phyloP scores from a whole-genome alignment of 73 alveolate genomes.

The Paramecium caudatum region DNA sequence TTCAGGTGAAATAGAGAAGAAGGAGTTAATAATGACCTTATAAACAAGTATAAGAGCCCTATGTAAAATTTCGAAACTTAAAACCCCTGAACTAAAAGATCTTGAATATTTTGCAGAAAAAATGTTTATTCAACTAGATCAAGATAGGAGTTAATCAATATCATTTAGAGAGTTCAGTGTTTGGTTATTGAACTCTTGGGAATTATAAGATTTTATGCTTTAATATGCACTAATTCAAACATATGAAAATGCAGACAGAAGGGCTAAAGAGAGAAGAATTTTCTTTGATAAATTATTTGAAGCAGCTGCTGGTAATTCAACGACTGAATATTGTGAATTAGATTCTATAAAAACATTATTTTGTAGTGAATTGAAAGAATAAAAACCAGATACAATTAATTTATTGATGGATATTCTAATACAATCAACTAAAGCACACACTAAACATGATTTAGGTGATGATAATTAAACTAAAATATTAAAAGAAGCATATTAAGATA shows the following conservation, averaged over 20 bases:
- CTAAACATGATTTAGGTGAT: background rate
- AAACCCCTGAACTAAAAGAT: slow-evolving; percentile 68
- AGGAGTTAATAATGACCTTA: slow-evolving; percentile 59
- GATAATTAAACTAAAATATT: slow-evolving; percentile 32
- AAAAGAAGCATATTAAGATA: slow-evolving; percentile 68
- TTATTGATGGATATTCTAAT: slow-evolving; percentile 50
- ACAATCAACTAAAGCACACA: slow-evolving; percentile 33
- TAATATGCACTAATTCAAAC: slow-evolving; percentile 69
- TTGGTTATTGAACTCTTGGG: slow-evolving; percentile 73
- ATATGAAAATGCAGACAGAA: slow-evolving; percentile 76
- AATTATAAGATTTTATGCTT: slow-evolving; percentile 70
- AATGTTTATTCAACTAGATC: slow-evolving; percentile 68
- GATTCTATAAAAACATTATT: slow-evolving; percentile 58
- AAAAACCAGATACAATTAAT: background rate
- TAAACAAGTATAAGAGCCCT: slow-evolving; percentile 72
- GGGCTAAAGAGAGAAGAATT: slow-evolving; percentile 63
- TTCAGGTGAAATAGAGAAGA: slow-evolving; percentile 62
- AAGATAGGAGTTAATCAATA: slow-evolving; percentile 68
- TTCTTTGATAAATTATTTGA: slow-evolving; percentile 66
- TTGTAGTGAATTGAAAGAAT: slow-evolving; percentile 31
- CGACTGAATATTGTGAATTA: slow-evolving; percentile 59
- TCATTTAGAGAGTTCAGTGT: slow-evolving; percentile 65
- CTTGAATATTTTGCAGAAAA: slow-evolving; percentile 60
- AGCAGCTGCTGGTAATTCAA: slow-evolving; percentile 61
- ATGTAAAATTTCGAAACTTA: slow-evolving; percentile 66